Evolutionary conservation across 345 rosid genomes (phyloP), one percentile per base, ranked within the genome.

Genomic region (Adansonia digitata): DNA sequence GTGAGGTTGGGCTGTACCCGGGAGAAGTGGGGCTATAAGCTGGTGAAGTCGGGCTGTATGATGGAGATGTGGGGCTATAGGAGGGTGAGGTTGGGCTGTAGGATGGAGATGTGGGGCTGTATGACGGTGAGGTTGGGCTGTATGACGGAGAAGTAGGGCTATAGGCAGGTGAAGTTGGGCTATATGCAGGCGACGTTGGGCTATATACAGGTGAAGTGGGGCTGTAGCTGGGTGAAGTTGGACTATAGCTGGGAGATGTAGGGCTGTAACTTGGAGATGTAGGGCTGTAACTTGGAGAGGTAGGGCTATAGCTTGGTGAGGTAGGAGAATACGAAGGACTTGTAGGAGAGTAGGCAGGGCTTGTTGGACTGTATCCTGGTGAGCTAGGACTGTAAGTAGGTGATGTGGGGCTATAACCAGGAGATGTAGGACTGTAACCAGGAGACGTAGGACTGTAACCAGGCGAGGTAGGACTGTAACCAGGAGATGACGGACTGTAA

Each of bases 351-450:
- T 90, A 92, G 2, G 94, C 93, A 5, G 98, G 97, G 77, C 91
- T 86, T 12, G 93, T 91, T 22, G 98, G 97, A 75, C 97, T 92
- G 64, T 87, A 94, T 14, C 90, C 84, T 35, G 97, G 98, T 60
- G 97, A 90, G 62, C 90, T 92, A 5, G 98, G 98, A 74, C 97
- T 92, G 66, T 94, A 94, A 20, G 87, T 84, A 17, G 97, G 98
- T 1, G 98, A 94, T 18, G 97, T 90, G 34, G 98, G 97, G 74
- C 94, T 91, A 31, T 89, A 94, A 0, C 91, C 90, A 0, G 97
- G 98, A 0, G 96, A 92, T 0, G 94, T 87, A 13, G 97, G 97
- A 74, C 93, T 92, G 77, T 92, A 94, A 2, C 87, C 88, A 40
- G 97, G 98, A 0, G 98, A 94, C 0, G 96, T 85, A 0, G 97